These are phyloP conservation scores for Populus hybrid DNA, from an alignment of 441 rosid species.

Conservation along the genomic window DNA sequence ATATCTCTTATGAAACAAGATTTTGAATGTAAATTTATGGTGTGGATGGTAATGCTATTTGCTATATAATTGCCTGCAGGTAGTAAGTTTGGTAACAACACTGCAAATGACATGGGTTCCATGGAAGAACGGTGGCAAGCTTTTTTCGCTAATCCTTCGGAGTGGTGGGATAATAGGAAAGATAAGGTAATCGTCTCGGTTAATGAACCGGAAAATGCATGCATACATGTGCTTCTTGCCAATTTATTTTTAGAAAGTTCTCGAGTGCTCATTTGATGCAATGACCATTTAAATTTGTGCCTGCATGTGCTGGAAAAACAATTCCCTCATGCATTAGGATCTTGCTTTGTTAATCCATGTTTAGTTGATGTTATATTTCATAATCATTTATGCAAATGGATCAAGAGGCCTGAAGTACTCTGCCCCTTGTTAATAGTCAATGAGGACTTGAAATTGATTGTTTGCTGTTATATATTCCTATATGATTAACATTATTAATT, in stretches of 20 bases:
- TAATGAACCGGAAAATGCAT: neutral
- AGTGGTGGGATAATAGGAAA: conserved; percentile 76
- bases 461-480: neutral
- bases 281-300: neutral
- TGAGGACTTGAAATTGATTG: neutral
- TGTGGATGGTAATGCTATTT: neutral
- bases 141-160: conserved; percentile 55
- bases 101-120: conserved; percentile 27
- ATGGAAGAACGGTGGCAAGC: conserved; percentile 61
- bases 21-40: neutral
- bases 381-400: neutral
- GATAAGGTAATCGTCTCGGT: conserved; percentile 45
- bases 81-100: conserved; percentile 26
- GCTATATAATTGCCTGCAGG: conserved; percentile 27
- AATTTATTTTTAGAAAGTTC: neutral
- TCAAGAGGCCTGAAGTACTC: neutral
- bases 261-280: conserved; percentile 1
- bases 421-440: neutral
- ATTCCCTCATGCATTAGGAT: neutral
- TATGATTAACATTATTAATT: neutral
- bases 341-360: neutral
- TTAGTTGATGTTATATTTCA: neutral
- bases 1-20: neutral
- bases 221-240: neutral
- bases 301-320: neutral